Base-by-base conservation (phyloP, 345 rosid species). In the Salix caprea region DNA sequence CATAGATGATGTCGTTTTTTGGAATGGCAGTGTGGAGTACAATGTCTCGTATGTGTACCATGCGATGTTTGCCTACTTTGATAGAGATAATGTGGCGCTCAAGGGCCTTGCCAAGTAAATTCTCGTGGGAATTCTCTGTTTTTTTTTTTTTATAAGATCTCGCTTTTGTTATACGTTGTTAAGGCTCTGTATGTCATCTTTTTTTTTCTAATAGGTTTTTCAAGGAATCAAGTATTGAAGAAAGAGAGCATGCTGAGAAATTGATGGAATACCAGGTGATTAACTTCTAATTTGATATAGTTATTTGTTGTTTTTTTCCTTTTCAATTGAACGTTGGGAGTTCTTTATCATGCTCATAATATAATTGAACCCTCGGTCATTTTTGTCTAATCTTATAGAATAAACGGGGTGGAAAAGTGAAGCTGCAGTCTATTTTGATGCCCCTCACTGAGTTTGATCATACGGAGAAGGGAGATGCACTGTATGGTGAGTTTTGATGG, bases 401-500 rank as follows among this genome's bases (percentile, higher is more conserved):
- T 78, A 81, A 77, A 77, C 60, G 84, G 5, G 84, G 84, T n/a
- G 84, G 84, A 56, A 77, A 77, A 81, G 84, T 81, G 78, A 77
- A 81, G 81, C 68, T 81, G 60, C 81, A 81, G 37, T 65, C 77
- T 32, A 77, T 81, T 26, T 37, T 77, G 69, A 69, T 73, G 84
- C 84, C 84, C 2, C 69, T 77, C 14, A 64, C 84, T 6, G 84
- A 81, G 36, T 81, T 77, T 74, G 81, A 81, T 56, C 81, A 77
- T 77, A 40, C 32, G 11, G 81, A 81, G 18, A 81, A 81, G 39
- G 84, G 81, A 12, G 81, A 81, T 73, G 84, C 84, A 1, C 58
- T 81, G 52, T 70, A 77, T 73, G 84, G 84, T 81, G 75, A 61
- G 80, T 60, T 58, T 72, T 30, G 37, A 6, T 40, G 5, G 11